Evolutionary conservation across 2,329 filamentous ascomycete genomes (phyloP).

Genomic region (Sclerotinia trifoliorum): DNA sequence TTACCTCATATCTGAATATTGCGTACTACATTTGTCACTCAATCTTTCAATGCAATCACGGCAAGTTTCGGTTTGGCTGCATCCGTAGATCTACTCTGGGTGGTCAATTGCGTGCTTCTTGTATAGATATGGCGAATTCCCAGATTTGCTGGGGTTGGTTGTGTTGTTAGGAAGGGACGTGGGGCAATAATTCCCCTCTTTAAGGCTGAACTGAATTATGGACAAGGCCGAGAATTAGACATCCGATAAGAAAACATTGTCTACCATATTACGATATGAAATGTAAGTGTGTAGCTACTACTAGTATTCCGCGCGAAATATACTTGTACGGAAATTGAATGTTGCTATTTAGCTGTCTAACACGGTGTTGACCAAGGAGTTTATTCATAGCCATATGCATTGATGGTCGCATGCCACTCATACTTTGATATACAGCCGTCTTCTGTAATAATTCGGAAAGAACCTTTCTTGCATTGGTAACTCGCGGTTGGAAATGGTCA

Average conservation of each 20-base stretch:
- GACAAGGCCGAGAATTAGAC: not conserved
- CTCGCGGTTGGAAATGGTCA: conserved; percentile 50
- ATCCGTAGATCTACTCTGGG: conserved; percentile 15
- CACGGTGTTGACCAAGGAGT: conserved; percentile 39
- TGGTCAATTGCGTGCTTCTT: conserved; percentile 22
- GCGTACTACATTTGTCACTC: not conserved
- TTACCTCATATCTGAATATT: conserved; percentile 5
- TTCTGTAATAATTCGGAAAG: conserved; percentile 62
- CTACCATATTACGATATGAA: not conserved
- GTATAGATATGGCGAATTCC: conserved; percentile 16
- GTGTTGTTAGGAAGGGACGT: not conserved
- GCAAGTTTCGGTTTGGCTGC: not conserved
- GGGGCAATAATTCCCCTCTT: conserved; percentile 5
- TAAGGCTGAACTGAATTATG: not conserved
- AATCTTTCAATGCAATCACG: not conserved
- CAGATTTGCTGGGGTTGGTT: conserved; percentile 9
- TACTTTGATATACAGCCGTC: conserved; percentile 56
- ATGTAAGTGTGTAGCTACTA: not conserved
- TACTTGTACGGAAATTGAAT: not conserved
- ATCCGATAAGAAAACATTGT: not conserved
- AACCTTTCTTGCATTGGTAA: conserved; percentile 59
- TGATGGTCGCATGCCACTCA: conserved; percentile 58
- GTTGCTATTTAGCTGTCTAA: not conserved
- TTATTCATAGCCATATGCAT: conserved; percentile 34
- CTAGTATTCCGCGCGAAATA: not conserved